Conservation (phyloP, 768 basidiomycete species). For the Mycena amicta region DNA sequence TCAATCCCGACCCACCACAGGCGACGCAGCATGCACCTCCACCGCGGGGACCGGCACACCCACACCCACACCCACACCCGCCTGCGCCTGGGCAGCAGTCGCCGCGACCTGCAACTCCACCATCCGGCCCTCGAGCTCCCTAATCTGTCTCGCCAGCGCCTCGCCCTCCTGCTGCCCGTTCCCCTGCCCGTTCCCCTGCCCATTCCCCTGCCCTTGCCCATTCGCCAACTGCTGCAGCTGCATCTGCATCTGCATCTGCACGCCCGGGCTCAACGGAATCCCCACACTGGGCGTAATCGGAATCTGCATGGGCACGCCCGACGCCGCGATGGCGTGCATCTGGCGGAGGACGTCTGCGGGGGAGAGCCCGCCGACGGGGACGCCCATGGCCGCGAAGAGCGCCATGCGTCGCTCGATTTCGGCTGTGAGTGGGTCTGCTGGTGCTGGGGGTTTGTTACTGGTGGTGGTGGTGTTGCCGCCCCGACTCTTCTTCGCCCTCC, state of each 20-base stretch:
- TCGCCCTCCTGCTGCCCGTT: background rate
- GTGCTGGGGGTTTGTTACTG: background rate
- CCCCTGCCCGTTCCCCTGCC: too few species aligned
- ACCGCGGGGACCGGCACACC: background rate
- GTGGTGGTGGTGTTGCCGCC: background rate
- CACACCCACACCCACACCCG: background rate
- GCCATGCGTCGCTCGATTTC: slow-evolving; percentile 22
- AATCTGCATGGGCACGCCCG: background rate
- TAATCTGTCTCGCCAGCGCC: background rate
- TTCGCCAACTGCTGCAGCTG: background rate
- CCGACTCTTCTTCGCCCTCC: background rate
- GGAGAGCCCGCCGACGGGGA: background rate
- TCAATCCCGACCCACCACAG: background rate
- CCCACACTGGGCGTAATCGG: background rate
- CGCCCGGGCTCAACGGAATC: background rate
- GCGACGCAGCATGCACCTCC: background rate
- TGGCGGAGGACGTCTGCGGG: background rate
- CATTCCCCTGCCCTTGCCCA: background rate
- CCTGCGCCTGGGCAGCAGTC: too few species aligned
- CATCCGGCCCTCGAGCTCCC: background rate
- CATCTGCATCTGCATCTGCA: background rate
- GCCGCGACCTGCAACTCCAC: background rate
- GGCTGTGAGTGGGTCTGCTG: slow-evolving; percentile 10
- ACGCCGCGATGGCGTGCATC: background rate
- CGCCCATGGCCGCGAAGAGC: background rate